Percentiles rank a stretch among this genome's conserved stretches.
Conservation (phyloP, 257 asterid genomes). For the Fraxinus excelsior region DNA sequence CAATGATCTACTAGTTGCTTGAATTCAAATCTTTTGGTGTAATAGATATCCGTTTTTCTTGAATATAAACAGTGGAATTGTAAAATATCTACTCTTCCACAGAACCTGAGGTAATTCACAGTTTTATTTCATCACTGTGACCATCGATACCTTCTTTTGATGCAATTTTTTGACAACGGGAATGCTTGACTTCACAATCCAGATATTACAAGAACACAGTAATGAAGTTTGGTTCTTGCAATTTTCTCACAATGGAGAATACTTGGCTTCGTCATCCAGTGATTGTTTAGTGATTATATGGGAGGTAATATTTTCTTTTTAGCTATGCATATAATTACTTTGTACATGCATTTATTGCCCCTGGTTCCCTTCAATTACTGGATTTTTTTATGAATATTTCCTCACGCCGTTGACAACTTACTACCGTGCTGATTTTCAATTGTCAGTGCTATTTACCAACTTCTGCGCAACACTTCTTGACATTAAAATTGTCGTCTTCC, state of each 20-base stretch:
- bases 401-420: not conserved
- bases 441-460: not conserved
- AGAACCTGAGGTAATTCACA: not conserved
- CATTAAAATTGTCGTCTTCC: not conserved
- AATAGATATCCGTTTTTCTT: not conserved
- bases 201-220: slow-evolving; percentile 64
- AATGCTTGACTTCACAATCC: slow-evolving; percentile 19
- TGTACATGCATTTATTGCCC: not conserved
- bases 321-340: slow-evolving; percentile 8
- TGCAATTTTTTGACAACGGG: slow-evolving; percentile 16
- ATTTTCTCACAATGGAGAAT: slow-evolving; percentile 78
- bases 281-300: slow-evolving; percentile 69
- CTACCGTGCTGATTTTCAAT: not conserved
- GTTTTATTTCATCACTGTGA: slow-evolving; percentile 1
- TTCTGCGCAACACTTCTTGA: not conserved
- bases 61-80: not conserved
- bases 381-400: not conserved
- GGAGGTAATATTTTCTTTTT: slow-evolving; percentile 53
- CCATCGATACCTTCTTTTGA: slow-evolving; percentile 18
- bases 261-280: slow-evolving; percentile 77
- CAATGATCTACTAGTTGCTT: not conserved
- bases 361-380: not conserved
- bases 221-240: slow-evolving; percentile 85
- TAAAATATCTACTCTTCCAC: not conserved
- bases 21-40: not conserved